A percentile compares a stretch with the other conserved stretches of the same genome.
Evolutionary conservation across 2,329 filamentous ascomycete genomes (phyloP).

Genomic region (Ophiosphaerella herpotricha): DNA sequence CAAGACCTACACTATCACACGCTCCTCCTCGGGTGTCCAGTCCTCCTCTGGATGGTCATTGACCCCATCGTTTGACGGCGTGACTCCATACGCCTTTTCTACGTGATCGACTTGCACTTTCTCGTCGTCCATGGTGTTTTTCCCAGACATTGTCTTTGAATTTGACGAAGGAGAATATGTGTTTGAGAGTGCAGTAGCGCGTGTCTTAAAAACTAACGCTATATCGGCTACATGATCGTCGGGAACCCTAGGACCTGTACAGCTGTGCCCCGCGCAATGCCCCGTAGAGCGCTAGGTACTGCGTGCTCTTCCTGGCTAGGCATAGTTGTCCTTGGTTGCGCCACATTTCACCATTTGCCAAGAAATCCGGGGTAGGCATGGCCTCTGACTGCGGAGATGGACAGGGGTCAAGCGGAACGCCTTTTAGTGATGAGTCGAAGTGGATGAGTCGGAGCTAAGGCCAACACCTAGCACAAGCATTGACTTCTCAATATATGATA

Average conservation of each 20-base stretch:
- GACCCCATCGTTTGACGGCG: not conserved
- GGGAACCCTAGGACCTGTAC: not conserved
- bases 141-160: not conserved
- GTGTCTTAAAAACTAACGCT: not conserved
- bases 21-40: conserved; percentile 40
- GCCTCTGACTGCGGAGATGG: not conserved
- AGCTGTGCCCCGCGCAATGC: not conserved
- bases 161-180: not conserved
- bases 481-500: too few species aligned
- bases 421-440: not conserved
- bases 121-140: conserved; percentile 2
- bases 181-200: not conserved
- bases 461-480: too few species aligned
- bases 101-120: conserved; percentile 16
- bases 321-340: not conserved
- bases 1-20: conserved; percentile 24
- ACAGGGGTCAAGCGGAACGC: not conserved
- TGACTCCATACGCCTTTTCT: conserved; percentile 13
- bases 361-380: not conserved
- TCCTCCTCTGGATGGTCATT: conserved; percentile 19
- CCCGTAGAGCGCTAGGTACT: not conserved
- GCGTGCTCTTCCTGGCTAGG: not conserved
- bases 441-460: too few species aligned
- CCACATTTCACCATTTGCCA: not conserved
- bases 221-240: conserved; percentile 6